phyloP scores from a whole-genome alignment of 805 yeast genomes.

The Myxozyma monticola region DNA sequence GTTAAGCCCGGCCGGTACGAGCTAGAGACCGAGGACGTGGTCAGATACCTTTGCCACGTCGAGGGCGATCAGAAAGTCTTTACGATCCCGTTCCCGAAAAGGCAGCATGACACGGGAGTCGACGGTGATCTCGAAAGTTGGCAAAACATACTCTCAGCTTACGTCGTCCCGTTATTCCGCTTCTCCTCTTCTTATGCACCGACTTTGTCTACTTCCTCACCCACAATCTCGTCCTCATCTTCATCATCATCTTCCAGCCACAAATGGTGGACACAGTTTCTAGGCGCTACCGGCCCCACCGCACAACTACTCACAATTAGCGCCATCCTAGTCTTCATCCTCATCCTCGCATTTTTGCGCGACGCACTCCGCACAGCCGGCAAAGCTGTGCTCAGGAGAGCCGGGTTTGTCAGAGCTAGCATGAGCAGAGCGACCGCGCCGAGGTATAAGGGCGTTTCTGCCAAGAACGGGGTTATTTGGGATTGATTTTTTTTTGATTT shows the following conservation, averaged over 20 bases:
- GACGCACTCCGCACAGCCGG: slow-evolving; percentile 8
- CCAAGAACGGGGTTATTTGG: slow-evolving; percentile 11
- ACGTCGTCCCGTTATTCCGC: too few relatives aligned
- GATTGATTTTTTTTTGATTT: slow-evolving; percentile 2
- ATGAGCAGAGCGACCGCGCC: background rate
- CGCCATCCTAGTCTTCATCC: background rate
- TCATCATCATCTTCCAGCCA: too few relatives aligned
- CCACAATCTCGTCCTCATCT: too few relatives aligned
- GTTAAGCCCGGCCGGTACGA: slow-evolving; percentile 16
- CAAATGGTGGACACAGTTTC: too few relatives aligned
- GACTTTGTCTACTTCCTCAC: too few relatives aligned
- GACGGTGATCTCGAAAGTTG: too few relatives aligned
- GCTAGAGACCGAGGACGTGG: slow-evolving; percentile 14
- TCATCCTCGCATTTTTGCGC: slow-evolving; percentile 9
- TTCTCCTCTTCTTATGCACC: too few relatives aligned
- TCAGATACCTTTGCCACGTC: slow-evolving; percentile 4
- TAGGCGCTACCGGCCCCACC: too few relatives aligned
- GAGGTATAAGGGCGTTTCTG: slow-evolving; percentile 9
- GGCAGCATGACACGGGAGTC: too few relatives aligned
- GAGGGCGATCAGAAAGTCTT: slow-evolving; percentile 2
- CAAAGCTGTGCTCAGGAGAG: background rate
- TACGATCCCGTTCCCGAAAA: slow-evolving; percentile 5
- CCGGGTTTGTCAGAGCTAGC: background rate
- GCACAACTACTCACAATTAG: too few relatives aligned
- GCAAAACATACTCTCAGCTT: too few relatives aligned